phyloP scores from a whole-genome alignment of 106 monocot genomes.

The Allium fistulosum region DNA sequence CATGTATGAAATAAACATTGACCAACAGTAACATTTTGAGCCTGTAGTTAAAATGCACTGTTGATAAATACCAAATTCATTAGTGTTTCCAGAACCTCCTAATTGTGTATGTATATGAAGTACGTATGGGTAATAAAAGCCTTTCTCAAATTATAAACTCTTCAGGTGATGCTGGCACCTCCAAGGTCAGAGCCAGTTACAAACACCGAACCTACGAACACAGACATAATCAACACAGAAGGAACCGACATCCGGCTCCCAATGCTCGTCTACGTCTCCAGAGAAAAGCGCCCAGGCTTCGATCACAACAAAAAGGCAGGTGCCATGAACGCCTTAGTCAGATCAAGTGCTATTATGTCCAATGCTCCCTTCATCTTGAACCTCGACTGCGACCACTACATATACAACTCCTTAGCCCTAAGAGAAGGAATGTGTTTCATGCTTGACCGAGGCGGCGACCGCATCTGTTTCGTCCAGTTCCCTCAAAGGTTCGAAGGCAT shows the following conservation, averaged over 20 bases:
- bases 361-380: conserved; percentile 96
- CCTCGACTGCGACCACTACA: conserved; percentile 93
- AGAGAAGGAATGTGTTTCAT: conserved; percentile 99
- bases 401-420: conserved; percentile 73
- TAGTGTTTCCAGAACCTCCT: too few species aligned
- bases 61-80: too few species aligned
- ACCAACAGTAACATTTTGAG: too few species aligned
- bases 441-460: conserved; percentile 91
- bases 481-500: conserved; percentile 95
- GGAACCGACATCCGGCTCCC: conserved; percentile 69
- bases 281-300: conserved; percentile 89
- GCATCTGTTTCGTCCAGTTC: conserved; percentile 91
- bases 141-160: neutral
- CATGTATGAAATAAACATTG: too few species aligned
- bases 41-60: too few species aligned
- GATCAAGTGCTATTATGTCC: conserved; percentile 93
- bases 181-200: conserved; percentile 61
- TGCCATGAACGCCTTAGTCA: conserved; percentile 90
- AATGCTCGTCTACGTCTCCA: conserved; percentile 94
- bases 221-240: conserved; percentile 33
- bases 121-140: too few species aligned
- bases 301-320: conserved; percentile 99
- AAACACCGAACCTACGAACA: conserved; percentile 22
- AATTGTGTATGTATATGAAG: too few species aligned
- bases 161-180: conserved; percentile 87